These are phyloP conservation scores for Talaromyces nanjingensis DNA, from an alignment of 495 filamentous ascomycete species.

Conservation along the genomic window DNA sequence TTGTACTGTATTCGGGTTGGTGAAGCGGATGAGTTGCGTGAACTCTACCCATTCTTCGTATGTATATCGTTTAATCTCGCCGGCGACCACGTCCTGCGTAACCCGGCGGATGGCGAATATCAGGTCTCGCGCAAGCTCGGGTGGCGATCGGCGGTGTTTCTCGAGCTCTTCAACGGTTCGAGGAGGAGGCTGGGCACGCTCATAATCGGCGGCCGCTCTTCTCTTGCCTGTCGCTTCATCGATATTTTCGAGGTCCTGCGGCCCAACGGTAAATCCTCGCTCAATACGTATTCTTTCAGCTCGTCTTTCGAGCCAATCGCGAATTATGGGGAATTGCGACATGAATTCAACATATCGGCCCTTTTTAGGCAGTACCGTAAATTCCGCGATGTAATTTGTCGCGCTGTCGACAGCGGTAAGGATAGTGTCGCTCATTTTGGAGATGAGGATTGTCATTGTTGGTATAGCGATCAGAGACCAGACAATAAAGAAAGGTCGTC, in stretches of 20 bases:
- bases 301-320: slow-evolving; percentile 26
- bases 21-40: slow-evolving; percentile 54
- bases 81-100: slow-evolving; percentile 36
- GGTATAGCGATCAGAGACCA: slow-evolving; percentile 66
- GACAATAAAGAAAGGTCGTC: slow-evolving; percentile 80
- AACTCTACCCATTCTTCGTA: slow-evolving; percentile 63
- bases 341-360: slow-evolving; percentile 40
- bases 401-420: slow-evolving; percentile 49
- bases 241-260: slow-evolving; percentile 16
- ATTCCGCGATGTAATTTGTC: slow-evolving; percentile 48
- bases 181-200: slow-evolving; percentile 10
- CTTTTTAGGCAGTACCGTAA: slow-evolving; percentile 48
- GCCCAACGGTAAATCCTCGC: slow-evolving; percentile 39
- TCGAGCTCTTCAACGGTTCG: slow-evolving; percentile 43
- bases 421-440: slow-evolving; percentile 57
- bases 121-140: slow-evolving; percentile 42
- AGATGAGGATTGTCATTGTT: slow-evolving; percentile 61
- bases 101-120: slow-evolving; percentile 46
- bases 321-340: slow-evolving; percentile 32
- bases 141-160: slow-evolving; percentile 25
- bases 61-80: slow-evolving; percentile 38
- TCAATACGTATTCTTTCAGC: slow-evolving; percentile 37
- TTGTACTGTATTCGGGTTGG: slow-evolving; percentile 22
- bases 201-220: background rate
- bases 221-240: background rate